Conservation (phyloP, 768 basidiomycete species). For the Russula abietina region DNA sequence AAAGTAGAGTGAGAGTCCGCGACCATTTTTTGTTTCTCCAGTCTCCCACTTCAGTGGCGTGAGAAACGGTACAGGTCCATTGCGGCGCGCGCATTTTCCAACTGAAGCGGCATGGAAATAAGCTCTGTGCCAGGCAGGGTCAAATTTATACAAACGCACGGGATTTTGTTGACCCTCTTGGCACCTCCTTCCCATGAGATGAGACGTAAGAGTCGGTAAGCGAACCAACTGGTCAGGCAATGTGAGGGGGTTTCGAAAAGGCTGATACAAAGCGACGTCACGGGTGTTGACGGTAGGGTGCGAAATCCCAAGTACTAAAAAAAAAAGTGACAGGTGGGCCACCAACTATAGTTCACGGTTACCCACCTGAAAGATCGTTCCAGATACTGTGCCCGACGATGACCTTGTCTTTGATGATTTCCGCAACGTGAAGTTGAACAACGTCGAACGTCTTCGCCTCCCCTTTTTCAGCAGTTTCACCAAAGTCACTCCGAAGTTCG, state of each 20-base stretch:
- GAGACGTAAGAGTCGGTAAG: constrained; percentile 74
- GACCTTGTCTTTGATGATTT: constrained; percentile 61
- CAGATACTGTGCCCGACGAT: constrained; percentile 74
- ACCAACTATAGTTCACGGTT: no score
- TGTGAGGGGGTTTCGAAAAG: constrained; percentile 66
- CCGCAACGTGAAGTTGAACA: constrained; percentile 64
- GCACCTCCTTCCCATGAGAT: constrained; percentile 72
- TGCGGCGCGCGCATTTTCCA: no score
- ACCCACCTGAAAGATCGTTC: constrained; percentile 72
- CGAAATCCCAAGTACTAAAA: constrained; percentile 68
- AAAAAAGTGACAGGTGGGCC: no score
- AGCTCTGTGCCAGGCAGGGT: constrained; percentile 1
- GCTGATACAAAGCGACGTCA: constrained; percentile 77
- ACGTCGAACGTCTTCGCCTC: constrained; percentile 49
- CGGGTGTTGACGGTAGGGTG: constrained; percentile 73
- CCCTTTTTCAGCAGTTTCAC: constrained; percentile 32
- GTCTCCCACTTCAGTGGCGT: no score
- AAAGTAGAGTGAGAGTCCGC: no score
- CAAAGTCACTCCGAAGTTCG: not conserved
- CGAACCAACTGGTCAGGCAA: constrained; percentile 64
- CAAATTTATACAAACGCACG: constrained; percentile 39
- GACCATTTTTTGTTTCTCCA: no score
- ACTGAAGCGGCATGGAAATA: constrained; percentile 2
- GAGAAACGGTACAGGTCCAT: no score
- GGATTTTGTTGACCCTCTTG: constrained; percentile 68